Base-by-base conservation (phyloP, 495 filamentous ascomycete species). In the Neurospora sp. region DNA sequence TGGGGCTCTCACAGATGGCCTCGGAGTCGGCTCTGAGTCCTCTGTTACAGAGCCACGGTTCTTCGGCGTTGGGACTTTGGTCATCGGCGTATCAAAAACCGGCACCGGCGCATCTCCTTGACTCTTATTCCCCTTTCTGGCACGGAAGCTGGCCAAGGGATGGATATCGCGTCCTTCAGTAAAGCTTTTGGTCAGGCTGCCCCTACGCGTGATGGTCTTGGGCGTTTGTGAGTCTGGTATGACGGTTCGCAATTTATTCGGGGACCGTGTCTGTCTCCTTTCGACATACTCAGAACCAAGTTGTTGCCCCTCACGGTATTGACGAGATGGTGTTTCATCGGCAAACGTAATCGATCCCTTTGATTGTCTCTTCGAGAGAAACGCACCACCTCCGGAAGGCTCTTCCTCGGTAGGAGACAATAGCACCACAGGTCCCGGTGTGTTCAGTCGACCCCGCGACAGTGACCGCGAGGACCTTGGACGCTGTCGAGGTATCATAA, bases 331-430 rank as follows among this genome's bases (percentile, higher is more conserved):
- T 10, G 28, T 19, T 36, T 66, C 28, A 6, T 34, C 54, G 54
- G 28, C 54, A 66, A 17, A 34, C 6, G 24, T 34, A 11, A 66
- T 8, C 15, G 28, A 66, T 15, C 28, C 28, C 13, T 34, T 66
- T 66, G 54, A 19, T 66, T 66, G 54, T 36, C 54, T 34, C 2
- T 66, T 34, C 6, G 54, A 66, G 6, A 66, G 54, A 34, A 28
- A 66, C 7, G 28, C 54, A 19, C 28, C 54, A 66, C 54, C 7
- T 5, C 24, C 54, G 4, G 73, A 28, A 17, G 79, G 54, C 70
- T 82, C 81, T 31, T 82, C 81, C n/a, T 69, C 73, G 17, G 81
- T 78, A n/a, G 79, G 81, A 4, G 81, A 82, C 19, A 82, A 45
- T 38, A 80, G n/a, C n/a, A 71, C 54, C 39, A 78, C 19, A 7